These are phyloP conservation scores for Seiridium unicorne DNA, from an alignment of 2,329 filamentous ascomycete species.

Conservation along the genomic window DNA sequence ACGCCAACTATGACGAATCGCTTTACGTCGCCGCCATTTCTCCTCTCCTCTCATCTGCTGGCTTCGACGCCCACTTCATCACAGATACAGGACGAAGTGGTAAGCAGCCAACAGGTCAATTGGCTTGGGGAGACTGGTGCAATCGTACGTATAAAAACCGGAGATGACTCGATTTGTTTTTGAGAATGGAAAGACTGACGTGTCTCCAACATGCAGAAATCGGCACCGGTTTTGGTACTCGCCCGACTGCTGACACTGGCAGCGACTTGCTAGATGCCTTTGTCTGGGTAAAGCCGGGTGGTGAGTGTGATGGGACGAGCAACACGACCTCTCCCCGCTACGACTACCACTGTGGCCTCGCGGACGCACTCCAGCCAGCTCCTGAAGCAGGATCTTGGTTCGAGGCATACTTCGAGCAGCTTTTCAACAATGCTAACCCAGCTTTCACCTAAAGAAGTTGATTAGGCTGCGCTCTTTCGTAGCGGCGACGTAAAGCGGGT, in stretches of 20 bases:
- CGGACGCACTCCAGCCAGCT: constrained; percentile 58
- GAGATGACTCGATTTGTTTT: too few relatives aligned
- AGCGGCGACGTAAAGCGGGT: too few relatives aligned
- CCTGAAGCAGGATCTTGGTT: constrained; percentile 72
- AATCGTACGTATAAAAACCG: constrained; percentile 29
- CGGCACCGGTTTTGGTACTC: constrained; percentile 55
- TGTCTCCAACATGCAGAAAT: constrained; percentile 26
- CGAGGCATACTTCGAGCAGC: constrained; percentile 57
- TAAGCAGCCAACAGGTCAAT: constrained; percentile 53
- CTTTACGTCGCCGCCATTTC: constrained; percentile 65
- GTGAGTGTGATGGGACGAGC: constrained; percentile 42
- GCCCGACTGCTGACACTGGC: constrained; percentile 52
- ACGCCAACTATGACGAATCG: constrained; percentile 50
- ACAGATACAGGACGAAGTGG: constrained; percentile 28
- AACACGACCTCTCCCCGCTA: constrained; percentile 43
- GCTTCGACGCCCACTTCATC: constrained; percentile 39
- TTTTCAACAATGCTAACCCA: constrained; percentile 56
- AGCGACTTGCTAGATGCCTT: constrained; percentile 55
- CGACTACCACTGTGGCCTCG: constrained; percentile 51
- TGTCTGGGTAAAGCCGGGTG: constrained; percentile 62
- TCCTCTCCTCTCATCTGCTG: constrained; percentile 51
- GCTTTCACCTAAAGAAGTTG: constrained; percentile 34
- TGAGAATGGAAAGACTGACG: too few relatives aligned
- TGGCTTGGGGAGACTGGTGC: constrained; percentile 60
- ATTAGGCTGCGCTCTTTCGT: too few relatives aligned